Percentiles rank a stretch among this genome's conserved stretches.
phyloP scores from a whole-genome alignment of 2,329 filamentous ascomycete genomes.

The Colletotrichum sp. region DNA sequence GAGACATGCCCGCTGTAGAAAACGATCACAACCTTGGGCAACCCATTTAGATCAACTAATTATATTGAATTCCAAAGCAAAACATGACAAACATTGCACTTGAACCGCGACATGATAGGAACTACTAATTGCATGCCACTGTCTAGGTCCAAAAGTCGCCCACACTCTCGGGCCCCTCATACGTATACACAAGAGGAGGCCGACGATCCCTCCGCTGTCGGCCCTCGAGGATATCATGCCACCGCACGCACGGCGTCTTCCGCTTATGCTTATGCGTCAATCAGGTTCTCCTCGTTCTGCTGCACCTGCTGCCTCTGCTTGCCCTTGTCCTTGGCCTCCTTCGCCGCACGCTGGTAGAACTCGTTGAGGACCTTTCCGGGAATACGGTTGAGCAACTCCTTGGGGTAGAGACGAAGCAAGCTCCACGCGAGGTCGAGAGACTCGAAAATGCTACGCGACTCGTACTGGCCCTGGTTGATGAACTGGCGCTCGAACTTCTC shows the following conservation, averaged over 20 bases:
- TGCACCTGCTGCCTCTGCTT: conserved; percentile 55
- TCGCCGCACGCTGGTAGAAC: conserved; percentile 75
- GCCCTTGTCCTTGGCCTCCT: conserved; percentile 67
- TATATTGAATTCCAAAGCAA: conserved; percentile 2
- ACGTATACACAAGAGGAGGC: conserved; percentile 22
- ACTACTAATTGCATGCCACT: conserved; percentile 21
- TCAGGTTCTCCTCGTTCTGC: conserved; percentile 62
- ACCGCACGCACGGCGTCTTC: not conserved
- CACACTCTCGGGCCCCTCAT: not conserved
- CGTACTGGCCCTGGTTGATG: conserved; percentile 90
- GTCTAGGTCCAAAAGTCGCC: conserved; percentile 18
- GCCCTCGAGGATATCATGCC: conserved; percentile 8
- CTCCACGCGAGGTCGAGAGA: conserved; percentile 97
- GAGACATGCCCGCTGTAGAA: not conserved
- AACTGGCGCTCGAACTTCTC: conserved; percentile 98
- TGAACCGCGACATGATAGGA: not conserved
- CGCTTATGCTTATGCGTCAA: conserved; percentile 54
- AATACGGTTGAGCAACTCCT: conserved; percentile 96
- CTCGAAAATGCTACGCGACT: conserved; percentile 89
- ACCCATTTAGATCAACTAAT: not conserved
- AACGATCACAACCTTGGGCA: not conserved
- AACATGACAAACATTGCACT: not conserved
- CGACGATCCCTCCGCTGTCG: not conserved
- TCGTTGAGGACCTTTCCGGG: conserved; percentile 83
- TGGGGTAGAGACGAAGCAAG: conserved; percentile 94